These are phyloP conservation scores for Polyporus tsugae DNA, from an alignment of 1,284 basidiomycete species.

Conservation along the genomic window DNA sequence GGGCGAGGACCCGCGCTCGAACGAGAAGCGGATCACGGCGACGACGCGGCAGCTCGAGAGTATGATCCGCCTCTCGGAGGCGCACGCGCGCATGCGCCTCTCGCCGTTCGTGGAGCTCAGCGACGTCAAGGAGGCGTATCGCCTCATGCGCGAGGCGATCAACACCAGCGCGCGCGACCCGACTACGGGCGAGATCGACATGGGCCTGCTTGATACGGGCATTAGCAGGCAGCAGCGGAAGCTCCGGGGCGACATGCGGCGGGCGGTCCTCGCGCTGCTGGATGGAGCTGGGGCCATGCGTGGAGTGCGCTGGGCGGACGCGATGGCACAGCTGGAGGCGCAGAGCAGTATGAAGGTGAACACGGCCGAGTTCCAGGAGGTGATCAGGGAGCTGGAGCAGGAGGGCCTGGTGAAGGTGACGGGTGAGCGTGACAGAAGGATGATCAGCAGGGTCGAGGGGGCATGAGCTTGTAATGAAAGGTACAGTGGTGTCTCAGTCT, in stretches of 20 bases:
- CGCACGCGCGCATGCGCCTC: constrained; percentile 96
- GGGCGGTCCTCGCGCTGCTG: constrained; percentile 77
- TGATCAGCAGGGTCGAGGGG: constrained; percentile 64
- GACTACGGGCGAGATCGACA: constrained; percentile 94
- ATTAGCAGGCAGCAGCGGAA: constrained; percentile 87
- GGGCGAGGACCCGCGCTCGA: constrained; percentile 86
- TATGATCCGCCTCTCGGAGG: constrained; percentile 98
- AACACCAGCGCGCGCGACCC: constrained; percentile 96
- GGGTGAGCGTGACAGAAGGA: constrained; percentile 86
- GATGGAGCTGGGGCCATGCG: constrained; percentile 62
- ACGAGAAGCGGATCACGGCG: constrained; percentile 96
- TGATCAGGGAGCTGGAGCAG: constrained; percentile 79
- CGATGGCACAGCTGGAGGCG: constrained; percentile 73
- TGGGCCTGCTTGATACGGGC: constrained; percentile 95
- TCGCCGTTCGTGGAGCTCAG: constrained; percentile 83
- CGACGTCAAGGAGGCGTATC: constrained; percentile 91
- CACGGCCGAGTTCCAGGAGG: constrained; percentile 81
- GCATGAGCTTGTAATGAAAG: constrained; percentile 31
- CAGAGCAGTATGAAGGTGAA: constrained; percentile 87
- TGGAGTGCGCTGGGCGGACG: constrained; percentile 84
- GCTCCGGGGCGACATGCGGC: constrained; percentile 85
- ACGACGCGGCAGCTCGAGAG: constrained; percentile 97
- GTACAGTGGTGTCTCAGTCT: neutral
- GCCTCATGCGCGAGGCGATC: constrained; percentile 96
- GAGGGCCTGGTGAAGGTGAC: constrained; percentile 87